Percentiles rank a stretch among this genome's conserved stretches.
These are phyloP conservation scores for Yamadazyma conglobata DNA, from an alignment of 1,139 yeast genomes.

Conservation along the genomic window DNA sequence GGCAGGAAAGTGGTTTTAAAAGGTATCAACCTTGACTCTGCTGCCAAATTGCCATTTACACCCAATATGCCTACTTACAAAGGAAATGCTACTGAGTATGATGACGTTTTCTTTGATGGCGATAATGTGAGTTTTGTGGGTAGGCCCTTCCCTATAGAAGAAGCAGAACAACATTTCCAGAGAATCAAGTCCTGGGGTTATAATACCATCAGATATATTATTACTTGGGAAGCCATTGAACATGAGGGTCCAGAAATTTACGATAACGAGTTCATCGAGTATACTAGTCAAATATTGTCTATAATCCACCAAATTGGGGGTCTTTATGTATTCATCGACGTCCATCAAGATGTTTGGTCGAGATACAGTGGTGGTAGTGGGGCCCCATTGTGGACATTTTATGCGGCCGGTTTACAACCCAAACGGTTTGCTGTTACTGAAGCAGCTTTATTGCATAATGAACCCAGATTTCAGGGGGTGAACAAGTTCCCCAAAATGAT, in stretches of 20 bases:
- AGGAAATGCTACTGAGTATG: conserved; percentile 41
- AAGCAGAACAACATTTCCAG: conserved; percentile 64
- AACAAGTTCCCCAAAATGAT: conserved; percentile 72
- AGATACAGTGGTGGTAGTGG: conserved; percentile 92
- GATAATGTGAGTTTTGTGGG: conserved; percentile 76
- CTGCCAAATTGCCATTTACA: conserved; percentile 63
- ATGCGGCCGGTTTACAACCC: conserved; percentile 91
- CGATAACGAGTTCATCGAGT: conserved; percentile 73
- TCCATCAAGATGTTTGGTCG: conserved; percentile 96
- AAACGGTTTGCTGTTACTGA: conserved; percentile 59
- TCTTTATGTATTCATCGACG: conserved; percentile 76
- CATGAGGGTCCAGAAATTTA: conserved; percentile 84
- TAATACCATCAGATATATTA: conserved; percentile 69
- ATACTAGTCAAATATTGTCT: conserved; percentile 59
- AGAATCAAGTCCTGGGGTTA: conserved; percentile 80
- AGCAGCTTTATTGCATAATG: conserved; percentile 74
- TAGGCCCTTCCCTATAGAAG: conserved; percentile 72
- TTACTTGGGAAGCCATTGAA: conserved; percentile 93
- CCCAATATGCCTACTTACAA: conserved; percentile 56
- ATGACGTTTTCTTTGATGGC: conserved; percentile 59
- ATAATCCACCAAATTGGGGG: conserved; percentile 66
- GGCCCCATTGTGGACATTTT: conserved; percentile 93
- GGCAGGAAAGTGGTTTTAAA: conserved; percentile 64
- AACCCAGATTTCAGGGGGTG: conserved; percentile 26
- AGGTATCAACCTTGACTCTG: conserved; percentile 82